Evolutionary conservation across 495 filamentous ascomycete genomes (phyloP), one percentile per base, ranked within the genome.

Genomic region (Aspergillus egyptiacus): DNA sequence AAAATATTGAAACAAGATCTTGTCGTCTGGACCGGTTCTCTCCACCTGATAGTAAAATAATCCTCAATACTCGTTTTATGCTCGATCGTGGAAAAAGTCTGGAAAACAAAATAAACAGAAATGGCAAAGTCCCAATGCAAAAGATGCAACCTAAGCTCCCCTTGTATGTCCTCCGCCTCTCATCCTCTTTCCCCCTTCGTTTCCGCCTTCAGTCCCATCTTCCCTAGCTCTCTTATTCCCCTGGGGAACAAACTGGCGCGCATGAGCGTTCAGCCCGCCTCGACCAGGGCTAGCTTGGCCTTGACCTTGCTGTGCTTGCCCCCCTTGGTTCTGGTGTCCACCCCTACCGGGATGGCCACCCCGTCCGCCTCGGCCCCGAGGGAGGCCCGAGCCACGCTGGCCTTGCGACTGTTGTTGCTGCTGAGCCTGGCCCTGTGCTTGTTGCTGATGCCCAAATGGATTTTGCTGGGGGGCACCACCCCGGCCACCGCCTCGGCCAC

Each of bases 211-310:
- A 17, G 74, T 65, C 7, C 76, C 79, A 27, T 86, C 84, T 17
- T 84, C 82, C 17, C 84, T 69, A 15, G 77, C 68, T 24, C 83
- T 69, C 64, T 87, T 87, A 44, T 78, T 77, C n/a, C 83, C 82
- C 36, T 68, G 63, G 4, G 82, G 80, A 30, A 80, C 77, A 56
- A 84, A 85, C 48, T 82, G 75, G 39, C 74, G 76, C 6, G 75
- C 81, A 55, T 77, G 56, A 48, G 68, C 69, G 60, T 74, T 82
- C 38, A 81, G 41, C 0, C 46, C 65, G 1, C 72, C 72, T 47
- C 73, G 62, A 33, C 48, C 60, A 9, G 65, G 64, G 23, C 61
- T 66, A 8, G 38, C 45, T 38, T 62, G 68, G 10, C 50, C 56
- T 39, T 69, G 68, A 8, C 56, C 34, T 54, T 68, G 2, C 46